Evolutionary conservation across 306 rosid genomes (phyloP).

Genomic region (Citrullus mucosospermus): DNA sequence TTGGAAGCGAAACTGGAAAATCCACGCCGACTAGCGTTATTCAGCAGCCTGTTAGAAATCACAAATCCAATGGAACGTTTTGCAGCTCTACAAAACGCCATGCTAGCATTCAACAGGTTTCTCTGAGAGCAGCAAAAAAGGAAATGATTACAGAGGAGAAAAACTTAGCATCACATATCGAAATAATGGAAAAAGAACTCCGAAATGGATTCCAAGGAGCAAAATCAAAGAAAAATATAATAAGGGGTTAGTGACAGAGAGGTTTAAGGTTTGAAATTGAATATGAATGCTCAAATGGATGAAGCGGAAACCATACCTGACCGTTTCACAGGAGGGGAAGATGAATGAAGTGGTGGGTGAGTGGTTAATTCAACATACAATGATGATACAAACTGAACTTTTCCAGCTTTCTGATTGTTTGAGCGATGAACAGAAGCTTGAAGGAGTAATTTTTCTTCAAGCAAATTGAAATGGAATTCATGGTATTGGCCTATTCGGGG

Average conservation of each 20-base stretch:
- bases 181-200: not conserved
- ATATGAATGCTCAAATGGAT: not conserved
- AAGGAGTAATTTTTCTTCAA: not conserved
- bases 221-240: not conserved
- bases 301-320: not conserved
- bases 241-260: not conserved
- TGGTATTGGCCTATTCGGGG: not conserved
- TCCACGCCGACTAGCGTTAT: not conserved
- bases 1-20: constrained; percentile 18
- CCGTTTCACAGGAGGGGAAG: constrained; percentile 1
- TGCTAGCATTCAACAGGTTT: not conserved
- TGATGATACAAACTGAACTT: not conserved
- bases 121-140: not conserved
- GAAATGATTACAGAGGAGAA: not conserved
- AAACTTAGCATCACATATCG: not conserved
- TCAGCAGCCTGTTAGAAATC: constrained; percentile 12
- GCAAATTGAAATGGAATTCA: not conserved
- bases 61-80: constrained; percentile 25
- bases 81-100: constrained; percentile 29
- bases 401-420: not conserved
- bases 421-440: not conserved
- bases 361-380: not conserved
- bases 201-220: not conserved
- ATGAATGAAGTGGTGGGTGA: not conserved
- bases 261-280: constrained; percentile 1